Conservation (phyloP, 148 eudicot species). For the Fagopyrum esculentum region DNA sequence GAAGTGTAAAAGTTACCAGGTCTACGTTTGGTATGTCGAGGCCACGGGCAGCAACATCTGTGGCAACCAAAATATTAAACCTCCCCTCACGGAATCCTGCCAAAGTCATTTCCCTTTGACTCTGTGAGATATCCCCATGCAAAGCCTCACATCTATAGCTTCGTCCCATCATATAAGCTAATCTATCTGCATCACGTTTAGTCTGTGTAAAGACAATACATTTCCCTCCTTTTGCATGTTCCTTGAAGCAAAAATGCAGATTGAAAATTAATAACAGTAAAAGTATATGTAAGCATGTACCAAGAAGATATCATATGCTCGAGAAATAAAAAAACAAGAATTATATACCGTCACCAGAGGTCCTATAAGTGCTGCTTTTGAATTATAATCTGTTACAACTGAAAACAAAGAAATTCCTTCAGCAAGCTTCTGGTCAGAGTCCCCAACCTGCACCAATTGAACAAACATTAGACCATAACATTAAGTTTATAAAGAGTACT, state of each 20-base stretch:
- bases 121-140: constrained; percentile 89
- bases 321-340: not conserved
- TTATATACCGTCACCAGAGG: constrained; percentile 56
- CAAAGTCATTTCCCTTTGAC: constrained; percentile 87
- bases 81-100: constrained; percentile 65
- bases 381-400: constrained; percentile 37
- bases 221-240: constrained; percentile 94
- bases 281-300: not conserved
- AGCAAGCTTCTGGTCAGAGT: constrained; percentile 86
- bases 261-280: not conserved
- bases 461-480: not conserved
- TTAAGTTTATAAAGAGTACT: not conserved
- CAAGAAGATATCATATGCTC: not conserved
- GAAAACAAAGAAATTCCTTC: constrained; percentile 79
- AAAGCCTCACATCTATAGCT: constrained; percentile 65
- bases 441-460: constrained; percentile 60
- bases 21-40: constrained; percentile 97
- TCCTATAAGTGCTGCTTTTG: constrained; percentile 66
- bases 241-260: constrained; percentile 31
- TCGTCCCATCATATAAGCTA: constrained; percentile 58
- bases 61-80: constrained; percentile 80
- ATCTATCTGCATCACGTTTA: constrained; percentile 89
- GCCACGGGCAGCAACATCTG: constrained; percentile 99
- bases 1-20: constrained; percentile 43
- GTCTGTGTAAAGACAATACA: constrained; percentile 94